Percentiles rank a stretch among this genome's conserved stretches.
Conservation (phyloP, 1,139 yeast genomes). For the Suhomyces atakaporum region DNA sequence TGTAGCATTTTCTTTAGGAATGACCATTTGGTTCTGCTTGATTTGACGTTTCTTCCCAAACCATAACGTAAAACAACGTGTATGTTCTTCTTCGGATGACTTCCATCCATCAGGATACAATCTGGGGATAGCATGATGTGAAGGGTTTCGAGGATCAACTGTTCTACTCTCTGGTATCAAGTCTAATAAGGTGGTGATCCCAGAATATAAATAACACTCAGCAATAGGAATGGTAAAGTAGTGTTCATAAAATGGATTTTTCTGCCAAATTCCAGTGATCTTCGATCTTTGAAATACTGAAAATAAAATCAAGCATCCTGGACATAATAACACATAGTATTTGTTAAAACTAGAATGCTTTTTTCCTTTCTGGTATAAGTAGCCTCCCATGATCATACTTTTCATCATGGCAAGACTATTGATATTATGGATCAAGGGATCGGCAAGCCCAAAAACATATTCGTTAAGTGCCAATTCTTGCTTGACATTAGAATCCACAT, state of each 20-base stretch:
- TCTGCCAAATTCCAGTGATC: conserved; percentile 47
- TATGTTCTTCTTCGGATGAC: conserved; percentile 71
- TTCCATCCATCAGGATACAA: conserved; percentile 82
- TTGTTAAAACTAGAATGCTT: conserved; percentile 67
- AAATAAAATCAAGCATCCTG: conserved; percentile 63
- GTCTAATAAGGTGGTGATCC: conserved; percentile 59
- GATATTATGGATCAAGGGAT: conserved; percentile 54
- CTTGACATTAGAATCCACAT: conserved; percentile 57
- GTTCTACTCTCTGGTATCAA: conserved; percentile 50
- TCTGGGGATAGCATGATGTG: conserved; percentile 63
- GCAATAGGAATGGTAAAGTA: conserved; percentile 60
- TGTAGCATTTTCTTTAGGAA: neutral
- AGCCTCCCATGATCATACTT: conserved; percentile 63
- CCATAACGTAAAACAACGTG: conserved; percentile 83
- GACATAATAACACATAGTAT: conserved; percentile 64
- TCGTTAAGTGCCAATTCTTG: conserved; percentile 58
- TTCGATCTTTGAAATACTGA: conserved; percentile 49
- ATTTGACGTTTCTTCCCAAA: conserved; percentile 64
- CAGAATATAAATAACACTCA: conserved; percentile 77
- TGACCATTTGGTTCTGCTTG: conserved; percentile 17
- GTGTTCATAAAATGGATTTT: conserved; percentile 47
- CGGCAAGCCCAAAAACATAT: conserved; percentile 52
- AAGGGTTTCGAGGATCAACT: conserved; percentile 52
- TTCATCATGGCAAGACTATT: conserved; percentile 61
- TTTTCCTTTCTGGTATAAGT: conserved; percentile 64